These are phyloP conservation scores for Colletotrichum agaves DNA, from an alignment of 2,329 filamentous ascomycete species.

Conservation along the genomic window DNA sequence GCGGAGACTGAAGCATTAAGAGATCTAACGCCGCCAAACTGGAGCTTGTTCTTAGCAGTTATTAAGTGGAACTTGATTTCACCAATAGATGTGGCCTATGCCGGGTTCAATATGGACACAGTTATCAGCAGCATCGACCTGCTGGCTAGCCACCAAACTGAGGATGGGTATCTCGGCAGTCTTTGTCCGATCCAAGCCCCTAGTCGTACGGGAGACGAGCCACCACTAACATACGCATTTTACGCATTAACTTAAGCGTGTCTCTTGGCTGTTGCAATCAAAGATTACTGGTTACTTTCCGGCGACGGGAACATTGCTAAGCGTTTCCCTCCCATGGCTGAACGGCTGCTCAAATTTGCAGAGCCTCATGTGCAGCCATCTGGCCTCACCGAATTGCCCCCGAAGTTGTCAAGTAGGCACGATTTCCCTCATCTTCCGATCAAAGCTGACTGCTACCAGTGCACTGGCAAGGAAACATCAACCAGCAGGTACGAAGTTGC, in stretches of 20 bases:
- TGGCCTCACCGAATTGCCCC: constrained; percentile 24
- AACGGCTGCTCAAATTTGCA: constrained; percentile 16
- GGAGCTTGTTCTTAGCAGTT: not conserved
- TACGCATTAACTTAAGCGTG: constrained; percentile 32
- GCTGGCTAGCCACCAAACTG: constrained; percentile 26
- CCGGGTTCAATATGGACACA: constrained; percentile 4
- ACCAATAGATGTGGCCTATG: constrained; percentile 4
- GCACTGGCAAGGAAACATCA: constrained; percentile 21
- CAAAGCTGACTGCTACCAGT: not conserved
- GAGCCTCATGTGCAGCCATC: constrained; percentile 1
- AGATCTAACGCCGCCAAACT: too few species aligned
- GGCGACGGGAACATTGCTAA: not conserved
- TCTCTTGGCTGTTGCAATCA: constrained; percentile 23
- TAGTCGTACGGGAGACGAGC: not conserved
- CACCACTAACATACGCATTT: constrained; percentile 30
- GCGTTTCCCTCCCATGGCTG: constrained; percentile 1
- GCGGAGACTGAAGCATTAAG: too few species aligned
- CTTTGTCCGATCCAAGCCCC: constrained; percentile 29
- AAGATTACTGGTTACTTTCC: constrained; percentile 30
- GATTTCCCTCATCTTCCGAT: not conserved
- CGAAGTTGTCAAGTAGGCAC: constrained; percentile 21
- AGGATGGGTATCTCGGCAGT: constrained; percentile 29
- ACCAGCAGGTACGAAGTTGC: constrained; percentile 7
- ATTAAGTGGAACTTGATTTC: constrained; percentile 2
- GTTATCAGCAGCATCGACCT: constrained; percentile 30